phyloP scores from a whole-genome alignment of 1,139 yeast species.

The Hansenula lynferdii region DNA sequence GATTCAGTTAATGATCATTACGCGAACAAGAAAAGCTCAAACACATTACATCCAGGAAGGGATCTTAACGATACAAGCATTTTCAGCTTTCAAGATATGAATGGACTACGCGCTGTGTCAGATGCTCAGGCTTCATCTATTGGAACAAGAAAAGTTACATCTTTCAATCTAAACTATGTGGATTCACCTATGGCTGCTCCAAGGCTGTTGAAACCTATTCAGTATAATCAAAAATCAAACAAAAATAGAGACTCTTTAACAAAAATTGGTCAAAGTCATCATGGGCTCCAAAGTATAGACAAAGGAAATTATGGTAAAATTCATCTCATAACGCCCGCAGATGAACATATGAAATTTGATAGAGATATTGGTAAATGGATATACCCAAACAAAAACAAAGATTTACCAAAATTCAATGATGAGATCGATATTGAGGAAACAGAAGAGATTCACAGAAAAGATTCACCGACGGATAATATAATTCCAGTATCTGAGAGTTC shows the following conservation, averaged over 20 bases:
- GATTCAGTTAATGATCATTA: not conserved
- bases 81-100: slow-evolving; percentile 14
- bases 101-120: slow-evolving; percentile 4
- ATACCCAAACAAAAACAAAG: slow-evolving; percentile 4
- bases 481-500: too few relatives aligned
- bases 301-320: slow-evolving; percentile 4
- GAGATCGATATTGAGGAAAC: not conserved
- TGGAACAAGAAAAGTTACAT: slow-evolving; percentile 12
- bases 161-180: slow-evolving; percentile 8
- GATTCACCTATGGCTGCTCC: slow-evolving; percentile 20
- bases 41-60: not conserved
- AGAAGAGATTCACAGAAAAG: not conserved
- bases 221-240: not conserved
- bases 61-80: slow-evolving; percentile 8
- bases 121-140: slow-evolving; percentile 1
- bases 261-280: too few relatives aligned
- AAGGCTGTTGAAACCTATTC: slow-evolving; percentile 7
- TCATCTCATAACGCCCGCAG: slow-evolving; percentile 15
- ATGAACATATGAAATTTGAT: slow-evolving; percentile 16
- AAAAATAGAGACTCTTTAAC: too few relatives aligned
- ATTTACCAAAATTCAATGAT: not conserved
- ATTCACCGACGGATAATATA: too few relatives aligned
- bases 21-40: not conserved
- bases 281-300: not conserved
- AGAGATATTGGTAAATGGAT: slow-evolving; percentile 10